Base-by-base conservation (phyloP, 495 filamentous ascomycete species). In the Hyaloscypha finlandica region DNA sequence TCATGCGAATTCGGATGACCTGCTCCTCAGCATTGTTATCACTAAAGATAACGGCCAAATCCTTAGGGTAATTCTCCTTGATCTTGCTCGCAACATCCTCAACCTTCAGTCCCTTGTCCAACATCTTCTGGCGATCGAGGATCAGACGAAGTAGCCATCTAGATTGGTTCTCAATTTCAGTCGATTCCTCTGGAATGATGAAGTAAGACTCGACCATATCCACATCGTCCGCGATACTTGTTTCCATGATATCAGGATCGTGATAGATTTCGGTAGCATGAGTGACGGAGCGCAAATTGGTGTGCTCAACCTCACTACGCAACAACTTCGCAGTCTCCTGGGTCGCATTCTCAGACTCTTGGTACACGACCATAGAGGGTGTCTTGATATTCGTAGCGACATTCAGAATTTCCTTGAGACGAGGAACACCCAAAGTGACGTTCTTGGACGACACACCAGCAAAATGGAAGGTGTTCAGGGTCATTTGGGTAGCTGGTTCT, bases 361-460 rank as follows among this genome's bases (percentile, higher is more conserved):
- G 87, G 73, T 93, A 97, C n/a, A 99, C 92, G 55, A 90, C 88
- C 94, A 97, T 97, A 19, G 92, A 94, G 6, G 95, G 95, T 0
- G 95, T 99, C 84, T 99, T 99, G 83, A 99, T 97, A 75, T 97
- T 96, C 66, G 88, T 91, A 3, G 95, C 94, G 52, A 98, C 91
- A 75, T 99, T 98, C 45, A 99, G 81, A 86, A 99, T 98, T 80
- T 99, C 95, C 86, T 99, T 99, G 22, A 99, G 84, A 86, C 95
- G 94, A 57, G 95, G 95, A 30, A 99, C 95, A 91, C 95, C 95
- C 61, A 98, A 90, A 29, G 95, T 99, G 59, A 98, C 93, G 84
- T 98, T 99, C 88, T 99, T 99, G 29, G 95, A 97, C 2, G 96
- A 96, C 53, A 99, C 93, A 96, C 95, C 95, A 77, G 95, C 93